Percentiles rank a stretch among this genome's conserved stretches.
Conservation (phyloP, 202 grass and related monocot genomes). For the Setaria viridis region DNA sequence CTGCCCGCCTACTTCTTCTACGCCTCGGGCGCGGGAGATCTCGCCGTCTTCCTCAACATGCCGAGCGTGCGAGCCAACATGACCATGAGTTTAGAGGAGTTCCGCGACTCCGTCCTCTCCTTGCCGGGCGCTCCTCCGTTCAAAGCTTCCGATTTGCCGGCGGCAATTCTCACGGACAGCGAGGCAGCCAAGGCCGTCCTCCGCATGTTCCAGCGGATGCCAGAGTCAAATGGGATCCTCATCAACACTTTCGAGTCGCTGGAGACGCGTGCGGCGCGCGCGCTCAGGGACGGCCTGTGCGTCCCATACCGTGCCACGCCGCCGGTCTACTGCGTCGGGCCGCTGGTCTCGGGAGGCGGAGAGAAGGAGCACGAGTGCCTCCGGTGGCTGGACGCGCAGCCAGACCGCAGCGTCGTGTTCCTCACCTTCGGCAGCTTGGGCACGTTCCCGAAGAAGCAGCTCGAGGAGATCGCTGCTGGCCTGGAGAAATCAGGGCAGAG, state of each 20-base stretch:
- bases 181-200: not conserved
- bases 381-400: constrained; percentile 64
- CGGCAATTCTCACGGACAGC: not conserved
- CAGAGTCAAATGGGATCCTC: constrained; percentile 44
- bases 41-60: constrained; percentile 57
- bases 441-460: constrained; percentile 54
- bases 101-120: constrained; percentile 18
- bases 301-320: constrained; percentile 45
- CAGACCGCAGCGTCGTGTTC: constrained; percentile 68
- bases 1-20: constrained; percentile 34
- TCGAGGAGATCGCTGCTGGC: constrained; percentile 60
- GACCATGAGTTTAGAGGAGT: not conserved
- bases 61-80: not conserved
- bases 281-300: constrained; percentile 53
- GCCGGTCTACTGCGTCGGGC: constrained; percentile 67
- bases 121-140: constrained; percentile 52
- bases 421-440: constrained; percentile 72
- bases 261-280: constrained; percentile 32
- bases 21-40: constrained; percentile 36
- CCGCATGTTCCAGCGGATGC: not conserved
- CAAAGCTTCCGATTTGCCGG: constrained; percentile 49
- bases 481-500: constrained; percentile 60
- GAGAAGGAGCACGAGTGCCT: constrained; percentile 47
- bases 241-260: constrained; percentile 63
- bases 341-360: constrained; percentile 20